These are phyloP conservation scores for Samsoniella hepiali DNA, from an alignment of 2,329 filamentous ascomycete species.

Conservation along the genomic window DNA sequence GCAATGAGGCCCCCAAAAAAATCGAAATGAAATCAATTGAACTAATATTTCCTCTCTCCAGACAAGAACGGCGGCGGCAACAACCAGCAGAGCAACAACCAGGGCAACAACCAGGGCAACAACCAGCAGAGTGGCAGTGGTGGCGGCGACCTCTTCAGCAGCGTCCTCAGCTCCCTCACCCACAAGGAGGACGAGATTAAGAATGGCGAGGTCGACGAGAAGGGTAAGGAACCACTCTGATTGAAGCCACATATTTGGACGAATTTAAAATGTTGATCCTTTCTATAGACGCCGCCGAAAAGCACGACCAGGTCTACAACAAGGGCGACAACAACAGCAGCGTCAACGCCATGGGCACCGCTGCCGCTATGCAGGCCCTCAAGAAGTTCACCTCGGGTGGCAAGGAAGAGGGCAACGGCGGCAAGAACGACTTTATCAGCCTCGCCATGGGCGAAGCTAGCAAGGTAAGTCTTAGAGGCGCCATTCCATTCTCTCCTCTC, in stretches of 20 bases:
- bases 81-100: slow-evolving; percentile 35
- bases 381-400: slow-evolving; percentile 70
- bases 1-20: background rate
- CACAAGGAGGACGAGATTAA: slow-evolving; percentile 49
- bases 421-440: slow-evolving; percentile 77
- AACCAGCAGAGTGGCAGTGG: slow-evolving; percentile 43
- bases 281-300: slow-evolving; percentile 59
- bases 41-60: background rate
- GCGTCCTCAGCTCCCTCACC: slow-evolving; percentile 44
- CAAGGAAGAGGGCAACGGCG: slow-evolving; percentile 51
- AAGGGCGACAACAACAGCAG: slow-evolving; percentile 45
- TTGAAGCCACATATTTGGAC: background rate
- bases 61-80: background rate
- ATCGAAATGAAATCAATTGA: background rate
- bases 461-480: slow-evolving; percentile 50
- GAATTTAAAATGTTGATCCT: background rate
- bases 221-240: slow-evolving; percentile 34
- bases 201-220: slow-evolving; percentile 48
- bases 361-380: slow-evolving; percentile 77
- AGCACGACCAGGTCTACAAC: slow-evolving; percentile 73
- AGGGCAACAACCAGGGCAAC: slow-evolving; percentile 29
- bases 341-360: slow-evolving; percentile 58
- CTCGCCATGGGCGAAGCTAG: slow-evolving; percentile 85
- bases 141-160: slow-evolving; percentile 47
- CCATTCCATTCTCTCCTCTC: background rate